Evolutionary conservation across 202 grass and related monocot species (phyloP).

Genomic region (Miscanthus sacchariflorus): DNA sequence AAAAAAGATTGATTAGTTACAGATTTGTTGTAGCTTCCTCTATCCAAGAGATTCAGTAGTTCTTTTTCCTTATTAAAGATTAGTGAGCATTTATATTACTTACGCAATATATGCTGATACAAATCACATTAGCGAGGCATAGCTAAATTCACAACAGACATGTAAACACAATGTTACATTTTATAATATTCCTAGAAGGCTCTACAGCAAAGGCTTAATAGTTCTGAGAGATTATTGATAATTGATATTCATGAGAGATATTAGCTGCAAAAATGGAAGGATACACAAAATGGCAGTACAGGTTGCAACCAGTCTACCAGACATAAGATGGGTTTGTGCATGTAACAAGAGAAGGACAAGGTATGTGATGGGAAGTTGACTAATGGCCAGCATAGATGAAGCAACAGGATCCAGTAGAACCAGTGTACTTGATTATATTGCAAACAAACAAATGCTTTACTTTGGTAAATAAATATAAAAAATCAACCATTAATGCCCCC

Average conservation of each 20-base stretch:
- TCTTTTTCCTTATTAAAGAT: not conserved
- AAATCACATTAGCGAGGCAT: not conserved
- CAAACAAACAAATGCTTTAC: not conserved
- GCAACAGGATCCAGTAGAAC: not conserved
- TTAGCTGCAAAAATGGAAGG: not conserved
- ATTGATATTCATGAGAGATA: not conserved
- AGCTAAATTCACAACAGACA: not conserved
- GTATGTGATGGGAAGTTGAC: not conserved
- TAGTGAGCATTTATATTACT: not conserved
- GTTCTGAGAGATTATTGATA: not conserved
- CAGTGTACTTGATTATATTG: not conserved
- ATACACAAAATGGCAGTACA: not conserved
- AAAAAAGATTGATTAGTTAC: not conserved
- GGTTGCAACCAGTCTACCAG: not conserved
- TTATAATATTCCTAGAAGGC: not conserved
- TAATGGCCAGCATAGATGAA: not conserved
- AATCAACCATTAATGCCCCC: not conserved
- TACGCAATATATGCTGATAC: not conserved
- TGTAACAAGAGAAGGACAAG: not conserved
- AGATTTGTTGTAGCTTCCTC: not conserved
- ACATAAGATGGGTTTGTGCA: not conserved
- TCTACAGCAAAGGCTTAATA: not conserved
- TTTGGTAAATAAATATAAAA: not conserved
- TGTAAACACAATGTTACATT: not conserved
- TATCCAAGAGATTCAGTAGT: constrained; percentile 1